Evolutionary conservation across 2,329 filamentous ascomycete species (phyloP), one percentile per base, ranked within the genome.

Genomic region (Hortaea sp.): DNA sequence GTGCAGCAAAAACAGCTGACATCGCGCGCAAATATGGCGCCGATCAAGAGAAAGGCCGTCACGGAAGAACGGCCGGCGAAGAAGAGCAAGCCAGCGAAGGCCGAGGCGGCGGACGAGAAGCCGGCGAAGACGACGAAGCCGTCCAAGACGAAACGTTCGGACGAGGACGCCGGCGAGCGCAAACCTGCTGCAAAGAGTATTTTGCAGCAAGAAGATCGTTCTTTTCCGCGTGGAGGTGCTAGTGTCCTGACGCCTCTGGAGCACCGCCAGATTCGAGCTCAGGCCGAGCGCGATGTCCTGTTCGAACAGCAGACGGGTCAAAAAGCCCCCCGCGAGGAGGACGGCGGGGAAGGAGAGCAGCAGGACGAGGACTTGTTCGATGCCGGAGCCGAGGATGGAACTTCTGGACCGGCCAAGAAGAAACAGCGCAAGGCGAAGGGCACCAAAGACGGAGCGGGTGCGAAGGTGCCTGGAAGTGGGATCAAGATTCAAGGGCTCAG

Each of bases 221-320:
- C 90, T 39, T 98, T 98, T 60, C 90, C 92, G 55, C 81, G 92
- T 74, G 92, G 92, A 46, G 94, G 92, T 39, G 90, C 81, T 44
- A 94, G 87, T 62, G 76, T 95, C 44, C 71, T 98, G 63, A 95
- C 92, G 1, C 89, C 92, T 13, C 73, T 98, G 43, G 92, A 98
- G 66, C 85, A 94, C 63, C 95, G 95, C 70, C 88, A 97, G 67
- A 97, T 98, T 52, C 84, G 92, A 59, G 83, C 94, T 48, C 85
- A 97, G 67, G 92, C 92, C 40, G 92, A 85, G 62, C 82, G 84
- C 57, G 92, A 98, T 72, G 92, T 89, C 37, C 72, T 94, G 35
- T 92, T 90, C 63, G 92, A 97, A 67, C 83, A 94, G 57, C 77
- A 83, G 55, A 78, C 67, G 7, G 68, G 68, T n/a, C 79, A 76